Evolutionary conservation across 129 eudicot genomes (phyloP).

Genomic region (Oenanthe sinensis): DNA sequence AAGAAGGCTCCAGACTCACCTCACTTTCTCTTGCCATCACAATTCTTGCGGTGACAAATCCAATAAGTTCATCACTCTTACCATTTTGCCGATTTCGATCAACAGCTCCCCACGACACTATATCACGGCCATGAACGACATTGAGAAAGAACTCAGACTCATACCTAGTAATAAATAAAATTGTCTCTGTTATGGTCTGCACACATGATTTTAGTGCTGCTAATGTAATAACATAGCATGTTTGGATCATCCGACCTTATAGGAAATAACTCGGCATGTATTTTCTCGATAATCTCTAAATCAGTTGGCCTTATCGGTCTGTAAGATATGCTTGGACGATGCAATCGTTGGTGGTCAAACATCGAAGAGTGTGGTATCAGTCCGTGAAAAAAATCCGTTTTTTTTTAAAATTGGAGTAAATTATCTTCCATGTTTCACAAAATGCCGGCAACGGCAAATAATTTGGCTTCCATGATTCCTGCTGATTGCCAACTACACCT

Average conservation of each 20-base stretch:
- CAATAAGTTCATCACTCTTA: slow-evolving; percentile 74
- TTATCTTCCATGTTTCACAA: slow-evolving; percentile 43
- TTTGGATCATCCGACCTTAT: slow-evolving; percentile 52
- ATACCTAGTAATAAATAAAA: slow-evolving; percentile 47
- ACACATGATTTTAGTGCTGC: neutral
- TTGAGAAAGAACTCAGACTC: slow-evolving; percentile 85
- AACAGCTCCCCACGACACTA: slow-evolving; percentile 99
- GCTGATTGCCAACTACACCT: slow-evolving; percentile 2
- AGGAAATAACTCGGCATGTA: slow-evolving; percentile 83
- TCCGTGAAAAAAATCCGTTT: slow-evolving; percentile 31
- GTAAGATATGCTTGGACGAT: slow-evolving; percentile 53
- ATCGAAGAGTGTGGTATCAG: slow-evolving; percentile 39
- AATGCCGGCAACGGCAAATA: slow-evolving; percentile 25
- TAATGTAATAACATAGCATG: neutral
- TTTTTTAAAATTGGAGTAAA: slow-evolving; percentile 7
- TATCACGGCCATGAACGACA: slow-evolving; percentile 81
- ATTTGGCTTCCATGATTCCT: slow-evolving; percentile 16
- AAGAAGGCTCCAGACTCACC: slow-evolving; percentile 46
- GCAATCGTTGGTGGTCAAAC: slow-evolving; percentile 47
- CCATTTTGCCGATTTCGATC: slow-evolving; percentile 73
- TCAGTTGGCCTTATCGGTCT: slow-evolving; percentile 77
- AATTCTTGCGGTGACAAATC: slow-evolving; percentile 77
- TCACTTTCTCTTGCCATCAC: slow-evolving; percentile 83
- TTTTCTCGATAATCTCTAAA: slow-evolving; percentile 54
- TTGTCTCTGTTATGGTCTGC: slow-evolving; percentile 8